Evolutionary conservation across 2,329 filamentous ascomycete genomes (phyloP), one percentile per base, ranked within the genome.

Genomic region (Salinomyces thailandicus): DNA sequence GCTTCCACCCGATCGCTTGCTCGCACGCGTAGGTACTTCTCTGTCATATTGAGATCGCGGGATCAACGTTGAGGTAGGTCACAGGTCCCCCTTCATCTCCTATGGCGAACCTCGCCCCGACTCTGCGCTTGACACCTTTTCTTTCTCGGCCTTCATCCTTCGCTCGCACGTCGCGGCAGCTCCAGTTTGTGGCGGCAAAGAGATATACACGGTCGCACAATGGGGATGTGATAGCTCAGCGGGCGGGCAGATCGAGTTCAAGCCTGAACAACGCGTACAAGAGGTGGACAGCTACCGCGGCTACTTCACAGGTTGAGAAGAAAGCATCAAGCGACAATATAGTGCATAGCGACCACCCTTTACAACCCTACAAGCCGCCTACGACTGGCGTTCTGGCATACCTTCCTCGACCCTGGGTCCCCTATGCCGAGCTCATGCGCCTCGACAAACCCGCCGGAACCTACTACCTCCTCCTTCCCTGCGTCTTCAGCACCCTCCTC

Each of bases 381-480:
- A 78, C 66, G 12, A 75, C 73, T 1, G 84, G 85, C 11, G 53
- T 91, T 4, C 62, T 93, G 18, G 80, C 84, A 2, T 60, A 67
- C 35, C 66, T 93, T 2, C 85, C 85, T 2, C 44, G 62, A 14
- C 73, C 79, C 37, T 77, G 78, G 68, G 68, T 91, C 3, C 85
- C 85, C 1, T 93, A 91, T 53, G 85, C 77, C 32, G 85, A 93
- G 56, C 73, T 93, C 11, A 73, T 82, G 51, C 80, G 86, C 33
- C 67, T 93, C 32, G 79, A 91, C 60, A 91, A 85, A 52, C 85
- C 84, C 1, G 72, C 77, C 0, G 85, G 85, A 31, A 83, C 82
- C 2, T 83, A 85, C 62, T 91, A 91, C 55, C 76, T 93, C 42
- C 89, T 80, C 66, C 82, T 87, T 50, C 85, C 85, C 18, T 89